Evolutionary conservation across 1,139 yeast species (phyloP), one percentile per base, ranked within the genome.

Genomic region (Debaryomycetaceae sp.): DNA sequence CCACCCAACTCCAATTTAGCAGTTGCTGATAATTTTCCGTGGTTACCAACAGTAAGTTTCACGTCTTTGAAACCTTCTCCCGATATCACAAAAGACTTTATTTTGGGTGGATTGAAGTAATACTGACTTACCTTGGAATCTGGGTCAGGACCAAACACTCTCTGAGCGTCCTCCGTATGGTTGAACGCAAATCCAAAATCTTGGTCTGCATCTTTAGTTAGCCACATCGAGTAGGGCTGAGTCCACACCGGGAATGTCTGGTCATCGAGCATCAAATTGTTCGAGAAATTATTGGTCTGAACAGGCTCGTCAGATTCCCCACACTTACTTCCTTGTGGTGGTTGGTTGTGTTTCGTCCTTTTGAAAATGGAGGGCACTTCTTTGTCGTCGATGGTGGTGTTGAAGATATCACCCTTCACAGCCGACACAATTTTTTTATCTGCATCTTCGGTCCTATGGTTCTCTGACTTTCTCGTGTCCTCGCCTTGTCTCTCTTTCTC

Each of bases 211-310:
- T 72, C 77, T 44, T 66, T 68, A 6, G 73, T 56, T 5, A 68
- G 53, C 78, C 78, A 74, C 31, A 74, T 58, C 17, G 76, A 72
- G 49, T 74, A 73, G 1, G 79, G 79, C 33, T 68, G 68, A 3
- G 78, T 69, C 78, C 78, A 74, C 0, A 72, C 63, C 1, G 79
- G 78, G 51, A 62, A 69, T 0, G 74, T 69, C 53, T 74, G 79
- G 53, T 73, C 76, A 7, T 63, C 76, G 49, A 73, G 60, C 1
- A 74, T 58, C 47, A 74, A 55, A 47, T 74, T 74, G 48, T 72
- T 72, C 52, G 62, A 74, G 51, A 74, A 72, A 51, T 72, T 73
- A 48, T 74, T 74, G 24, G 79, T 74, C 45, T 74, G 78, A 41
- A 74, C 62, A 1, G 79, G 75, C 9, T 46, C 52, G 39, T 57